These are phyloP conservation scores for Pelargonium hybrid DNA, from an alignment of 441 rosid genomes.

Conservation along the genomic window DNA sequence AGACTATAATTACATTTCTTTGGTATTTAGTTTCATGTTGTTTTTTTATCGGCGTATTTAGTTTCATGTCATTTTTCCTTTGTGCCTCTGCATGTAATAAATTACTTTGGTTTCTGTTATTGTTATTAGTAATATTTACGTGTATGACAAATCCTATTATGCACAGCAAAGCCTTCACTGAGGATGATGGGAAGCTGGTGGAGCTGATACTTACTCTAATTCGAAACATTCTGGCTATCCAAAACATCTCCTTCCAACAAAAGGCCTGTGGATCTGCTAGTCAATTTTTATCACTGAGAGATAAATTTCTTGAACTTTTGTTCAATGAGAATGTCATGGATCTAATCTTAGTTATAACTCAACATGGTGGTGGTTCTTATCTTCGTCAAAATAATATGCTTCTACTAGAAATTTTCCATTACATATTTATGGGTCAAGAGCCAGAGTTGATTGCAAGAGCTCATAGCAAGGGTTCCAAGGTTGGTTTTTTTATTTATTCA, in stretches of 20 bases:
- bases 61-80: neutral
- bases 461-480: slow-evolving; percentile 40
- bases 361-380: slow-evolving; percentile 50
- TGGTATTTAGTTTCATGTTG: neutral
- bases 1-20: neutral
- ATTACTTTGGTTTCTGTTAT: neutral
- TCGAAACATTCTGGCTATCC: slow-evolving; percentile 76
- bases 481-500: slow-evolving; percentile 11
- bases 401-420: slow-evolving; percentile 62
- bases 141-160: slow-evolving; percentile 7
- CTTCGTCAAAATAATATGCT: slow-evolving; percentile 83
- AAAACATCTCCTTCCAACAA: slow-evolving; percentile 53
- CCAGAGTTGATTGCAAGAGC: slow-evolving; percentile 59
- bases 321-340: slow-evolving; percentile 83
- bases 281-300: slow-evolving; percentile 61
- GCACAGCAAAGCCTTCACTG: slow-evolving; percentile 59
- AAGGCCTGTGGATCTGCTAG: slow-evolving; percentile 63
- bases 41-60: neutral
- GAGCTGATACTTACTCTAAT: slow-evolving; percentile 84
- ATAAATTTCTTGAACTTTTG: slow-evolving; percentile 64
- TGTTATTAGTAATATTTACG: neutral
- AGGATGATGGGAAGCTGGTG: slow-evolving; percentile 96
- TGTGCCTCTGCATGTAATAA: neutral
- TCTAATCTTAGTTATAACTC: slow-evolving; percentile 54
- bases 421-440: slow-evolving; percentile 68